Evolutionary conservation across 139 green algal species (phyloP), one percentile per base, ranked within the genome.

Genomic region (Micromonas pusilla): DNA sequence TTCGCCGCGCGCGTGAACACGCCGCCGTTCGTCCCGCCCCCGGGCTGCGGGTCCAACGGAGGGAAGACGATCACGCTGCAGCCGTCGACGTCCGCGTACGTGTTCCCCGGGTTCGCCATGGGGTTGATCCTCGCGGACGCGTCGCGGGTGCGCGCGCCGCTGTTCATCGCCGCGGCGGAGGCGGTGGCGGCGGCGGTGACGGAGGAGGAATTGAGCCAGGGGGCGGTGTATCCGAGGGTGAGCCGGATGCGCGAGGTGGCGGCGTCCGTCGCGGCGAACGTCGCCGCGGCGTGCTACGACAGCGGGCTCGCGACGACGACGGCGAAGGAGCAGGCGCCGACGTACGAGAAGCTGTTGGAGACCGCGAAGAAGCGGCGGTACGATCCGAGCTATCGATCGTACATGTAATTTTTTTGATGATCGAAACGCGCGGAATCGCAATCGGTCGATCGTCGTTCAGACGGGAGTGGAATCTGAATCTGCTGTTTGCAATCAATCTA

Each of bases 101-200:
- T 92, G 53, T 93, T 92, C 81, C 84, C 85, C 1, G 84, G 60
- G 23, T 66, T 91, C 28, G 87, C 84, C 2, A 52, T 89, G 32
- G 88, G 84, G 25, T 83, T 84, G 19, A 70, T 71, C 31, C 67
- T 91, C 73, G 82, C 72, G 0, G 54, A 83, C 39, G 65, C 76
- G 37, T 77, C 81, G 57, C 20, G 73, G 0, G 81, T 91, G 9
- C 83, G 79, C 1, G 84, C 87, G 70, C 30, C n/a, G 71, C 88
- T 91, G 87, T 54, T 92, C 52, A 90, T 89, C 82, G 83, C 79
- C 36, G 89, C 90, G 2, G 88, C 91, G 5, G 89, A 81, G 53
- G 78, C 85, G n/a, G 62, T 68, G n/a, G 62, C 62, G 4, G 20
- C 4, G 5, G 20, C 20, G 62, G 62, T 32, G 16, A 36, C 62